phyloP scores from a whole-genome alignment of 345 rosid genomes.

The Hibiscus tridactylites region DNA sequence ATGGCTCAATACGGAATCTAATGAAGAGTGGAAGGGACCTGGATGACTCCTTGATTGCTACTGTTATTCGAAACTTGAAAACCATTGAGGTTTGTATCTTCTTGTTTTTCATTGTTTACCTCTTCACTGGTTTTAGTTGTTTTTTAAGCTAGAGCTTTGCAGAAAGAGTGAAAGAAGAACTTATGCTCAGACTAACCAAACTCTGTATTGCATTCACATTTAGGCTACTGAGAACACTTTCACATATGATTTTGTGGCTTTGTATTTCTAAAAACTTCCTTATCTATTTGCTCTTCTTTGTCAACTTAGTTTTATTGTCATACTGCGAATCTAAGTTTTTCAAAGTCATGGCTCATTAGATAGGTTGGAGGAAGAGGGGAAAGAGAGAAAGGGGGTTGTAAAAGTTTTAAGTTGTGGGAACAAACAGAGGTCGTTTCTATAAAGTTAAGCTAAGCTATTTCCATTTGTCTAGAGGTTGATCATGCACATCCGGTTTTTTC shows the following conservation, averaged over 20 bases:
- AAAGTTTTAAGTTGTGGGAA: neutral
- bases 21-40: constrained; percentile 62
- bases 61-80: constrained; percentile 76
- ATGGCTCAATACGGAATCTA: constrained; percentile 46
- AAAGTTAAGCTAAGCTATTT: neutral
- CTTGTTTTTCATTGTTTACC: neutral
- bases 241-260: neutral
- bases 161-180: neutral
- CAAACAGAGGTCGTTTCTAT: neutral
- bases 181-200: constrained; percentile 7
- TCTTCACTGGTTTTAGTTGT: constrained; percentile 3
- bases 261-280: neutral
- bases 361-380: neutral
- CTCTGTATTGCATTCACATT: neutral
- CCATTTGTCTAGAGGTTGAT: neutral
- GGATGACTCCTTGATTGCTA: constrained; percentile 61
- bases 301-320: neutral
- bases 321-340: neutral
- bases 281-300: neutral
- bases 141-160: constrained; percentile 4
- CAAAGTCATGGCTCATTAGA: too few relatives aligned
- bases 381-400: too few relatives aligned
- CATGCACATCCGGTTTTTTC: neutral
- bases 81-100: constrained; percentile 36
- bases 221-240: neutral